These are phyloP conservation scores for Ascocoryne sarcoides DNA, from an alignment of 2,329 filamentous ascomycete genomes.

Conservation along the genomic window DNA sequence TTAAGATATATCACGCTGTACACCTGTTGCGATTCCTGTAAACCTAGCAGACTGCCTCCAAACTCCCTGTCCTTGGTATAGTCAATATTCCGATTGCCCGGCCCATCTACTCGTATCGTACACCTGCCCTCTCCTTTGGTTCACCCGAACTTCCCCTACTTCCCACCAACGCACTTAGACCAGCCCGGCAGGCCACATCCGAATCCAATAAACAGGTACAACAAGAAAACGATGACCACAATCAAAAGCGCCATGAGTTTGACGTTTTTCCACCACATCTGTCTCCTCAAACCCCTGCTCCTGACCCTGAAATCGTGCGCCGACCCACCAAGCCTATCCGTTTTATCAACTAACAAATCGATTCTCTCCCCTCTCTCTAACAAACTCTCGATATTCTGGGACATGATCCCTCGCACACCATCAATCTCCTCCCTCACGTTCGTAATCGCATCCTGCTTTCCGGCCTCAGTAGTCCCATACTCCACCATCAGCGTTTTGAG, in stretches of 20 bases:
- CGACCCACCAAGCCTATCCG: constrained; percentile 79
- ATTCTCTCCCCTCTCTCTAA: constrained; percentile 88
- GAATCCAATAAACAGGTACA: constrained; percentile 65
- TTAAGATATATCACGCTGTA: too few relatives aligned
- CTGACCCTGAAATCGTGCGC: constrained; percentile 85
- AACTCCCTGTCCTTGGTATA: constrained; percentile 8
- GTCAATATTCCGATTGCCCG: too few relatives aligned
- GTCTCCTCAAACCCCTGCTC: constrained; percentile 74
- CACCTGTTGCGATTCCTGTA: too few relatives aligned
- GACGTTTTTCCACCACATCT: constrained; percentile 99
- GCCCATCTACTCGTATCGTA: too few relatives aligned
- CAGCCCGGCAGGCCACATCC: constrained; percentile 59
- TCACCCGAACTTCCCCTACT: too few relatives aligned
- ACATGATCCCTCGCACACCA: constrained; percentile 88
- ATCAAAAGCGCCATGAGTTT: constrained; percentile 78
- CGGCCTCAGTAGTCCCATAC: constrained; percentile 69
- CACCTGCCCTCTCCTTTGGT: neutral
- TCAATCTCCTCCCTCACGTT: constrained; percentile 88
- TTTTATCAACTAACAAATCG: constrained; percentile 92
- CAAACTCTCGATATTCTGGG: constrained; percentile 84
- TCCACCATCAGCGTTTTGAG: constrained; percentile 73
- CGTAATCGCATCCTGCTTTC: constrained; percentile 71
- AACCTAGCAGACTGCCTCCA: neutral
- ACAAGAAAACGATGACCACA: constrained; percentile 62
- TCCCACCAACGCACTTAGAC: constrained; percentile 28